phyloP scores from a whole-genome alignment of 2,329 filamentous ascomycete genomes.

The Ustulina deusta region DNA sequence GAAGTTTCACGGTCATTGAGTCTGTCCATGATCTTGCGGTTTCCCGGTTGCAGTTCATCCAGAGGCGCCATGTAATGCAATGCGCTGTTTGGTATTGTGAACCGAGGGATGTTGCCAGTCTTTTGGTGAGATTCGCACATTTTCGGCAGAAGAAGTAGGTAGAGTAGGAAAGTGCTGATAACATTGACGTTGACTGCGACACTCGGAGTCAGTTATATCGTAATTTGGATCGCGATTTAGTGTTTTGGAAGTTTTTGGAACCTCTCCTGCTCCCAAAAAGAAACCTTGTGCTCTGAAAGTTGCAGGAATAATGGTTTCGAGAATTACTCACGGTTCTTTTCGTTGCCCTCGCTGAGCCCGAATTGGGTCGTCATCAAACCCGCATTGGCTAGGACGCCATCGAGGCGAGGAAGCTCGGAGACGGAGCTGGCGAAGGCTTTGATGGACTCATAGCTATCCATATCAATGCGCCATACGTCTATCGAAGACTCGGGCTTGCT shows the following conservation, averaged over 20 bases:
- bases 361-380: conserved; percentile 57
- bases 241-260: too few relatives aligned
- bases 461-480: conserved; percentile 60
- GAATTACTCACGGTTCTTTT: conserved; percentile 52
- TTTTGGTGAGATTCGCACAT: conserved; percentile 44
- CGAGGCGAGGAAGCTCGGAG: conserved; percentile 54
- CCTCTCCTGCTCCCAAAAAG: too few relatives aligned
- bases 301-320: too few relatives aligned
- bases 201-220: too few relatives aligned
- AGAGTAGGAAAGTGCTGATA: conserved; percentile 48
- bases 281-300: too few relatives aligned
- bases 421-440: conserved; percentile 54
- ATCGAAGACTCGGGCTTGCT: conserved; percentile 38
- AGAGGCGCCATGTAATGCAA: conserved; percentile 44
- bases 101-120: conserved; percentile 31
- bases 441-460: conserved; percentile 56
- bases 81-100: conserved; percentile 45
- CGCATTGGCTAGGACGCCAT: conserved; percentile 59
- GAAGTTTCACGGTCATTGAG: conserved; percentile 49
- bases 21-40: conserved; percentile 45
- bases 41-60: conserved; percentile 41
- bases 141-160: conserved; percentile 50
- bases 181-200: conserved; percentile 54
- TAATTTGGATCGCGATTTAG: too few relatives aligned
- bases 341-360: conserved; percentile 57